Base-by-base conservation (phyloP, 192 early-diverging fungal species). In the Phlyctochytrium planicorne region DNA sequence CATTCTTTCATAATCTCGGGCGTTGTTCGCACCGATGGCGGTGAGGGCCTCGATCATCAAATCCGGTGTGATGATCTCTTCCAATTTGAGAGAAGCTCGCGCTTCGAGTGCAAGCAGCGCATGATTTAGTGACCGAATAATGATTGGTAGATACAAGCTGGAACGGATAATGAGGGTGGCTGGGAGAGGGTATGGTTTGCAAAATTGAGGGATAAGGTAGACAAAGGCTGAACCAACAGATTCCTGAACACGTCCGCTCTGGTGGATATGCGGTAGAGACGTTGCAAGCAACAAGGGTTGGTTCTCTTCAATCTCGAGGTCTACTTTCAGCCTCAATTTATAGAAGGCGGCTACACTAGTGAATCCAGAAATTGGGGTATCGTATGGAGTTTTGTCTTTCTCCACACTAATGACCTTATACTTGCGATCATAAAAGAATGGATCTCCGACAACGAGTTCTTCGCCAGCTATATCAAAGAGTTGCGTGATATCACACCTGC, bases 1-100 rank as follows among this genome's bases (percentile, higher is more conserved):
- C 0, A 94, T 74, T 0, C 95, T 90, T 75, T 97, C 92, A 70
- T 97, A 96, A 70, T 91, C 85, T 62, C 79, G 80, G 30, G 83
- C 82, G 64, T 84, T 75, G 65, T 72, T 84, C 1, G 93, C 80
- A 3, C 87, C 84, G 16, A 91, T 80, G 0, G 91, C 77, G 0
- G 93, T 93, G 50, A 94, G 82, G 6, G 94, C 95, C 17, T 55
- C 59, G 50, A 73, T 71, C 30, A 79, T 64, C 32, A 66, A 23
- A 20, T 4, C 29, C 6, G 68, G 68, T 53, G 68, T 52, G 30
- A 37, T 32, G 2, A 30, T 3, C 2, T 63, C 60, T 20, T 17
- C 30, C 27, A 69, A 33, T 2, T 71, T 63, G 40, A 82, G 60
- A 17, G 37, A 23, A n/a, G 47, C 36, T 33, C 64, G 77, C 16